phyloP scores from a whole-genome alignment of 768 basidiomycete genomes.

The Neoboletus subvelutipes region DNA sequence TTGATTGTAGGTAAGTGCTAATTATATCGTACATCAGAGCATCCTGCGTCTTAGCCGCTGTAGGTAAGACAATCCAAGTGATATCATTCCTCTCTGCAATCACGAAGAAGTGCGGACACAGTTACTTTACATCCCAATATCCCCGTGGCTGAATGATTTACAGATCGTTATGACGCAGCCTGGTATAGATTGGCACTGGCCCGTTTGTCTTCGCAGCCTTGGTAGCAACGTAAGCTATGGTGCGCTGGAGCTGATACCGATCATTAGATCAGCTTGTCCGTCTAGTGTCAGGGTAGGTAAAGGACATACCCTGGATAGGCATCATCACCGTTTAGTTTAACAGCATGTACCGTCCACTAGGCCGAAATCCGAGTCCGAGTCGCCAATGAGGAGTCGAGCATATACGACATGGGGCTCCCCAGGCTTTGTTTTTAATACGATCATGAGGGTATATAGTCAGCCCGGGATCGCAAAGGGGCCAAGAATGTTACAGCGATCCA shows the following conservation, averaged over 20 bases:
- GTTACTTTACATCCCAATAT: no score
- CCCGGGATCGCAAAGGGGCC: no score
- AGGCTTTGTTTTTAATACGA: neutral
- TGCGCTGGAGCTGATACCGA: neutral
- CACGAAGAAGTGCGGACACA: conserved; percentile 85
- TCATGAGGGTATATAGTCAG: neutral
- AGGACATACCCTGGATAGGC: no score
- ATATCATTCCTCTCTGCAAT: conserved; percentile 88
- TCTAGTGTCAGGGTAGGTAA: neutral
- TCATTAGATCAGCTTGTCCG: neutral
- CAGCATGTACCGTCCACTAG: neutral
- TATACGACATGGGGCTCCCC: neutral
- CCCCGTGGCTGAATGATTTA: no score
- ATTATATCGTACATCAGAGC: conserved; percentile 4
- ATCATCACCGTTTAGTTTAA: neutral
- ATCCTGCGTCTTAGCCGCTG: conserved; percentile 6
- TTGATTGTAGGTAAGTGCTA: conserved; percentile 25
- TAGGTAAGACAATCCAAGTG: conserved; percentile 94
- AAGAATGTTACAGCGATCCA: neutral
- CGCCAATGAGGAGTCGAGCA: neutral
- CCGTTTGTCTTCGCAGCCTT: neutral
- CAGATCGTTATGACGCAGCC: no score
- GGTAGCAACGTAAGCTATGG: neutral
- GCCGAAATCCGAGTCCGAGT: no score
- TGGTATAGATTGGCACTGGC: neutral